Base-by-base conservation (phyloP, 1,284 basidiomycete genomes). In the Apiotrichum mycotoxinovorans region DNA sequence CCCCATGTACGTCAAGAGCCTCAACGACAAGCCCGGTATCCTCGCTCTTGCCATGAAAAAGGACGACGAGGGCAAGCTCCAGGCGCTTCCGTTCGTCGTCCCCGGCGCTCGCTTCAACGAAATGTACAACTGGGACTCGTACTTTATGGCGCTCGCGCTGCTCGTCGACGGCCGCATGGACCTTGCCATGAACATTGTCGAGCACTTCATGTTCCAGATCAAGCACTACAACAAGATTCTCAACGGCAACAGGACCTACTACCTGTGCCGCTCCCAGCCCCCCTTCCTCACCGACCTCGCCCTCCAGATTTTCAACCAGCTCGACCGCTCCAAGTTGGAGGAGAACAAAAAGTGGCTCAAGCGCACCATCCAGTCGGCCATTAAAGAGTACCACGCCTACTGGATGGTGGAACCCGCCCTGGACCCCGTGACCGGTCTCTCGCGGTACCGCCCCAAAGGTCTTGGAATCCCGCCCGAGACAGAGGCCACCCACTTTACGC, bases 231-330 rank as follows among this genome's bases (percentile, higher is more conserved):
- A 89, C 80, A 97, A 95, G 75, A 77, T 80, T 25, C 57, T 78
- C 42, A 78, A 78, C 57, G 76, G 76, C n/a, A 78, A 75, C 66
- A 61, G 76, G 56, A 69, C 73, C 14, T 78, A 78, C 64, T 98
- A 98, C 76, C 85, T 98, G 57, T 91, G 89, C 77, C 88, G 95
- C 54, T 88, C 93, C 17, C 95, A 98, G 75, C 95, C 95, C 33
- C 95, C 95, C 0, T 98, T 98, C 87, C 82, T 98, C 49, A 98
- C 95, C 56, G 96, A 98, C 78, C 91, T 98, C 86, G 92, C 94
- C 0, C 82, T 98, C 34, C 96, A 98, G 75, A 95, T 98, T 73
- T 98, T 91, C 80, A 93, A 94, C 70, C 91, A 94, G 71, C 84
- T 97, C 54, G 91, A 96, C 69, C 87, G 89, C 27, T 86, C 85